Percentiles rank a stretch among this genome's conserved stretches.
Evolutionary conservation across 2,329 filamentous ascomycete genomes (phyloP).

Genomic region (Coniella lustricola): DNA sequence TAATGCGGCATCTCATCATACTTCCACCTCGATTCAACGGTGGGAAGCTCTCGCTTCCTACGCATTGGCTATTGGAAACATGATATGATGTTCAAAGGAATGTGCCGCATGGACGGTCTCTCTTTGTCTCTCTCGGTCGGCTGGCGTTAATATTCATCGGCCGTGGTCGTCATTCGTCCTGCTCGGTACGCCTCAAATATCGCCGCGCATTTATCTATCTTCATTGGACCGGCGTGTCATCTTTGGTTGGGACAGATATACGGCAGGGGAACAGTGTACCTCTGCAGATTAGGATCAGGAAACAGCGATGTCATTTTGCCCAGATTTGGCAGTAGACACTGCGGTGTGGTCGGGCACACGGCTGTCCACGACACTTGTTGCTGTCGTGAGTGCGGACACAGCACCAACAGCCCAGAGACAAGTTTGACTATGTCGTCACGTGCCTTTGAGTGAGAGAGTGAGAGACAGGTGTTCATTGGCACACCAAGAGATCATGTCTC

Average conservation of each 20-base stretch:
- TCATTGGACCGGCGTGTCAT: conserved; percentile 20
- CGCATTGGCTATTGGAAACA: conserved; percentile 8
- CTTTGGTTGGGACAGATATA: conserved; percentile 19
- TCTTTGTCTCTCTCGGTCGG: conserved; percentile 14
- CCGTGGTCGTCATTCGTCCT: conserved; percentile 14
- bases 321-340: conserved; percentile 14
- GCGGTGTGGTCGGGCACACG: conserved; percentile 12
- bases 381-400: conserved; percentile 11
- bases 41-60: conserved; percentile 8
- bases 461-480: conserved; percentile 13
- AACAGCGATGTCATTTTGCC: conserved; percentile 17
- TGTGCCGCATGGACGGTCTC: conserved; percentile 12
- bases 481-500: conserved; percentile 10
- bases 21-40: conserved; percentile 11
- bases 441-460: conserved; percentile 8
- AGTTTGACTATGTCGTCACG: conserved; percentile 11
- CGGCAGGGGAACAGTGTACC: conserved; percentile 16
- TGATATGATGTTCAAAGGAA: conserved; percentile 13
- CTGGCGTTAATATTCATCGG: conserved; percentile 18
- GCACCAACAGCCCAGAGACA: conserved; percentile 15
- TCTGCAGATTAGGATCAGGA: conserved; percentile 17
- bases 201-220: conserved; percentile 17
- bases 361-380: conserved; percentile 7
- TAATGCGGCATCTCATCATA: conserved; percentile 12
- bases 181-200: conserved; percentile 14